Conservation (phyloP, 495 filamentous ascomycete species). For the Bacidia gigantensis region DNA sequence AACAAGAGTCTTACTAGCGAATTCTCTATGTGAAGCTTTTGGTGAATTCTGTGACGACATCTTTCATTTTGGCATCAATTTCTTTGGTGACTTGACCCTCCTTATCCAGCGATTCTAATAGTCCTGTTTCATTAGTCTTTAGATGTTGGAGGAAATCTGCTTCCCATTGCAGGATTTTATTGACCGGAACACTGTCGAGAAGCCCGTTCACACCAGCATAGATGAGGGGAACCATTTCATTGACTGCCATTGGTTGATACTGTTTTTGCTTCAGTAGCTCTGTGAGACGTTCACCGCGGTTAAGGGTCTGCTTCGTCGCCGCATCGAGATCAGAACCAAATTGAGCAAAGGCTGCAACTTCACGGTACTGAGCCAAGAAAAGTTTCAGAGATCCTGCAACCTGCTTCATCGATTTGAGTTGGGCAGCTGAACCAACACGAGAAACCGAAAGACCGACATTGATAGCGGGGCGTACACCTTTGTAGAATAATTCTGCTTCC, state of each 20-base stretch:
- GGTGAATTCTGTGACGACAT: slow-evolving; percentile 68
- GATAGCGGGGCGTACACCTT: slow-evolving; percentile 99
- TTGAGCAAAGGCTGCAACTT: slow-evolving; percentile 98
- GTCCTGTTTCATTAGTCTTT: slow-evolving; percentile 72
- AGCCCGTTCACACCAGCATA: slow-evolving; percentile 97
- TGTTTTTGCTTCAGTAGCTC: slow-evolving; percentile 99
- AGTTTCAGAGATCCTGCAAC: slow-evolving; percentile 99
- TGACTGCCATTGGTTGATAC: slow-evolving; percentile 96
- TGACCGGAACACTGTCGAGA: slow-evolving; percentile 75
- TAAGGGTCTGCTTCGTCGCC: slow-evolving; percentile 95
- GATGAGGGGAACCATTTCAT: slow-evolving; percentile 99
- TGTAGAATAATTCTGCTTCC: slow-evolving; percentile 99
- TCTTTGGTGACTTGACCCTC: slow-evolving; percentile 96
- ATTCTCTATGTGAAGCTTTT: slow-evolving; percentile 60
- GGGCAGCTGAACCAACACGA: slow-evolving; percentile 97
- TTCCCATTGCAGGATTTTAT: slow-evolving; percentile 83
- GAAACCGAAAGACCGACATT: slow-evolving; percentile 99
- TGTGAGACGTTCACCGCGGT: slow-evolving; percentile 97
- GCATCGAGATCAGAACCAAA: slow-evolving; percentile 99
- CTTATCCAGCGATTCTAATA: slow-evolving; percentile 81
- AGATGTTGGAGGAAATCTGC: slow-evolving; percentile 83
- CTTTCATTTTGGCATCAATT: slow-evolving; percentile 73
- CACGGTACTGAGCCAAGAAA: slow-evolving; percentile 99
- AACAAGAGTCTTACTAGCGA: neutral
- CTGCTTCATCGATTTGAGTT: slow-evolving; percentile 99